These are phyloP conservation scores for Annulohypoxylon bovei DNA, from an alignment of 495 filamentous ascomycete species.

Conservation along the genomic window DNA sequence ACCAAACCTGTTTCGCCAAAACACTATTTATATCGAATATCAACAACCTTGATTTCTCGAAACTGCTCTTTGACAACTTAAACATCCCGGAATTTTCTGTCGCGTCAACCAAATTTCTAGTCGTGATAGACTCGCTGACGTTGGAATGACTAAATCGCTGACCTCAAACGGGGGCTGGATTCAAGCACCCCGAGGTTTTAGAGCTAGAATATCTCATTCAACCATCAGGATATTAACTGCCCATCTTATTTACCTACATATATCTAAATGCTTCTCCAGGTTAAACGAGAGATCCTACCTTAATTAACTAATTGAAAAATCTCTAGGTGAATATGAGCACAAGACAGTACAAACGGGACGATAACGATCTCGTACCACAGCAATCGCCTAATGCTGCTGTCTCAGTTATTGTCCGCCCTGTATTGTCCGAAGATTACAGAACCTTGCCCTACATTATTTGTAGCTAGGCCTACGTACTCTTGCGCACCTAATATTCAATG, in stretches of 20 bases:
- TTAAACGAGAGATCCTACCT: neutral
- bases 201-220: neutral
- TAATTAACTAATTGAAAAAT: too few species aligned
- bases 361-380: neutral
- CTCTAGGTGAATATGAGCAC: neutral
- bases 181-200: neutral
- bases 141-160: neutral
- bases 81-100: neutral
- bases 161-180: neutral
- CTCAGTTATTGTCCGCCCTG: too few species aligned
- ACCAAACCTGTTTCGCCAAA: neutral
- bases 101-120: neutral
- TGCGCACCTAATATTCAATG: too few species aligned
- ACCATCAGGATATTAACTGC: neutral
- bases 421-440: neutral
- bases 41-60: neutral
- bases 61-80: neutral
- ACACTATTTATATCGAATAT: neutral
- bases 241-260: neutral
- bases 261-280: neutral
- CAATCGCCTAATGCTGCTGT: neutral
- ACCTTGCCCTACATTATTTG: too few species aligned
- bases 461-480: too few species aligned
- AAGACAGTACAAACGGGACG: neutral
- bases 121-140: neutral